Conservation (phyloP, 352 stramenopile genomes). For the Phytophthora uliginosa region DNA sequence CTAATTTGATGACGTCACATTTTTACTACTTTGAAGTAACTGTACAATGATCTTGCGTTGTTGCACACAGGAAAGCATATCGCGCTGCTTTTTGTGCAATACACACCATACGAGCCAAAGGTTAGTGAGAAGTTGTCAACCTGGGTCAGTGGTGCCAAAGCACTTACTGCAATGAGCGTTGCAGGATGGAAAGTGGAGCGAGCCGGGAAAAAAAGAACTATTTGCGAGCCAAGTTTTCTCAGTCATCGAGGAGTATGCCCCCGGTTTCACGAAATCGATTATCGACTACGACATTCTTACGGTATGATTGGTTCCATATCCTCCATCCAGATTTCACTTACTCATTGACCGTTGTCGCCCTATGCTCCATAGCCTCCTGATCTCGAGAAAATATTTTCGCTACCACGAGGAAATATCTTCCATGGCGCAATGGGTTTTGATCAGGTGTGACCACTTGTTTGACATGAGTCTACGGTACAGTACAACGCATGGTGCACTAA, state of each 20-base stretch:
- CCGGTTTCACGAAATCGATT: conserved; percentile 87
- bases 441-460: conserved; percentile 50
- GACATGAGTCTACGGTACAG: background rate
- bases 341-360: background rate
- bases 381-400: conserved; percentile 89
- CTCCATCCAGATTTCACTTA: background rate
- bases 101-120: conserved; percentile 90
- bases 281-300: conserved; percentile 91
- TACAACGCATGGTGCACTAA: background rate
- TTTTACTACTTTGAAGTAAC: background rate
- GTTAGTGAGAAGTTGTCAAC: conserved; percentile 24
- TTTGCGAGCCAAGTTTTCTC: conserved; percentile 90
- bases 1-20: no score
- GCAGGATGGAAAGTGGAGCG: conserved; percentile 83
- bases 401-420: conserved; percentile 92
- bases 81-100: conserved; percentile 93
- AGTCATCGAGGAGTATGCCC: conserved; percentile 89
- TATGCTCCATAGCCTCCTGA: conserved; percentile 70
- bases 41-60: background rate
- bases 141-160: background rate
- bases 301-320: conserved; percentile 35
- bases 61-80: conserved; percentile 82
- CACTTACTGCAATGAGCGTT: background rate
- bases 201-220: conserved; percentile 75
- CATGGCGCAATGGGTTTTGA: conserved; percentile 92